These are phyloP conservation scores for Penicillium sp. DNA, from an alignment of 2,329 filamentous ascomycete genomes.

Conservation along the genomic window DNA sequence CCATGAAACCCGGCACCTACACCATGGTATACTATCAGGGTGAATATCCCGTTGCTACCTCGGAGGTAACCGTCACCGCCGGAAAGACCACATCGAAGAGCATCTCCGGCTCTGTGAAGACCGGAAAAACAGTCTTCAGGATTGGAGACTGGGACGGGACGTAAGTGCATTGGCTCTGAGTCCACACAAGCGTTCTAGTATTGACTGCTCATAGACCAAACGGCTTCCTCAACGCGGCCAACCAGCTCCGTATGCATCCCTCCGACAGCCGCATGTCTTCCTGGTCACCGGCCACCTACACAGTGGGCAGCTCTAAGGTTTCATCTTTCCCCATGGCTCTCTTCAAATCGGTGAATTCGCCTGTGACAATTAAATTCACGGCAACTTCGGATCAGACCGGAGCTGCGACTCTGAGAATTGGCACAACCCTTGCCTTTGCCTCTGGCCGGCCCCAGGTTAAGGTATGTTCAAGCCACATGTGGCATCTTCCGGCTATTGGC, in stretches of 20 bases:
- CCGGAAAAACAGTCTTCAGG: slow-evolving; percentile 57
- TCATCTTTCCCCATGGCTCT: slow-evolving; percentile 64
- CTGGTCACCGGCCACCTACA: slow-evolving; percentile 62
- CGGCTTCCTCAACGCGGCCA: slow-evolving; percentile 65
- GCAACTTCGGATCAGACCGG: slow-evolving; percentile 51
- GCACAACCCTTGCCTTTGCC: slow-evolving; percentile 62
- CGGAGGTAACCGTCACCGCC: slow-evolving; percentile 50
- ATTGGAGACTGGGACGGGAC: slow-evolving; percentile 66
- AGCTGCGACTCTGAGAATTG: slow-evolving; percentile 60
- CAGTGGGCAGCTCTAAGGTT: slow-evolving; percentile 54
- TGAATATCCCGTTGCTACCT: slow-evolving; percentile 55
- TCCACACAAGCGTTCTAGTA: slow-evolving; percentile 7
- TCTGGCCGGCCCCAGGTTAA: slow-evolving; percentile 56
- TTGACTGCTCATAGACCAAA: slow-evolving; percentile 41
- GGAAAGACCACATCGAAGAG: slow-evolving; percentile 50
- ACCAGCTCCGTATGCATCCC: slow-evolving; percentile 67
- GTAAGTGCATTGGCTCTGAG: slow-evolving; percentile 17
- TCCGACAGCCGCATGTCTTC: slow-evolving; percentile 61
- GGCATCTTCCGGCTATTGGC: accelerated
- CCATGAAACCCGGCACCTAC: slow-evolving; percentile 67
- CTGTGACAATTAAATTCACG: slow-evolving; percentile 60
- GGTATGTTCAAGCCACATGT: slow-evolving; percentile 1
- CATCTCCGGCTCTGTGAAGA: slow-evolving; percentile 50
- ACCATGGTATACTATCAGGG: slow-evolving; percentile 65
- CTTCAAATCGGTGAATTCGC: slow-evolving; percentile 59